These are phyloP conservation scores for Macrotyloma uniflorum DNA, from an alignment of 306 rosid species.

Conservation along the genomic window DNA sequence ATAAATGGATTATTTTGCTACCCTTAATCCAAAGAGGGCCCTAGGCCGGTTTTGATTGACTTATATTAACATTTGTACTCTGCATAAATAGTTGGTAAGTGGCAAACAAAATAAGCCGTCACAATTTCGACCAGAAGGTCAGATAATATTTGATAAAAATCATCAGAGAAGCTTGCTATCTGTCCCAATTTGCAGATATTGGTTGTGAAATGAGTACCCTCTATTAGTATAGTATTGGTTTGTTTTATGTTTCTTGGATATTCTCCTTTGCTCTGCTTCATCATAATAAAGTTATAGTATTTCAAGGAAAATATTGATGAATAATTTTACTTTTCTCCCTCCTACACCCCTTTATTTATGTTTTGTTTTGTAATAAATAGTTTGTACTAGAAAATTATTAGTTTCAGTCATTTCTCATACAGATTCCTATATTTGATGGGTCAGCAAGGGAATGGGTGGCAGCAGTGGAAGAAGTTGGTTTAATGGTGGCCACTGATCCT, in stretches of 20 bases:
- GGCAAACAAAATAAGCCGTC: background rate
- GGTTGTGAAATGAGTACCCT: background rate
- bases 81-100: background rate
- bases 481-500: constrained; percentile 59
- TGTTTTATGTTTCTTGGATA: background rate
- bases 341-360: background rate
- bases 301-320: constrained; percentile 23
- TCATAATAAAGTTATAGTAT: constrained; percentile 7
- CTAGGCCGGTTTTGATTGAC: background rate
- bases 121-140: background rate
- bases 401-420: constrained; percentile 31
- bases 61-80: background rate
- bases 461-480: constrained; percentile 71
- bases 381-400: constrained; percentile 35
- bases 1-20: no score
- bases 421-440: constrained; percentile 96
- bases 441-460: constrained; percentile 85
- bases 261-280: background rate
- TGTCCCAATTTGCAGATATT: background rate
- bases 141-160: background rate
- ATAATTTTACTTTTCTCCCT: background rate
- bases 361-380: background rate
- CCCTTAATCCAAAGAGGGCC: background rate
- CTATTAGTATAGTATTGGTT: background rate
- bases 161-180: background rate